These are phyloP conservation scores for Emericellopsis cladophorae DNA, from an alignment of 2,329 filamentous ascomycete species.

Conservation along the genomic window DNA sequence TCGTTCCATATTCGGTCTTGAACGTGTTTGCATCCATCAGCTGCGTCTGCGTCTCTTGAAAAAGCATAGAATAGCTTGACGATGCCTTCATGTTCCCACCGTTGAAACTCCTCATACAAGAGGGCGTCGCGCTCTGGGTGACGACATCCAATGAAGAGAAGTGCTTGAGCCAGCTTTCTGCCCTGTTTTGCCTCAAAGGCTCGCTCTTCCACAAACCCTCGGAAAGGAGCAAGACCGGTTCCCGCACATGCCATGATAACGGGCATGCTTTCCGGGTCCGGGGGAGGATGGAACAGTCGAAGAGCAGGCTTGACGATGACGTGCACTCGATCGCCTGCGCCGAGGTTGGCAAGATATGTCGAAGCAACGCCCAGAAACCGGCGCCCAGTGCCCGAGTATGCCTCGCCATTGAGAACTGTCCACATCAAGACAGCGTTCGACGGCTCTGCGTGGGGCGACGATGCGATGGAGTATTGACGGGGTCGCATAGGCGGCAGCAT, in stretches of 20 bases:
- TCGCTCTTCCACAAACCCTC: slow-evolving; percentile 18
- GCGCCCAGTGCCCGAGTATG: slow-evolving; percentile 33
- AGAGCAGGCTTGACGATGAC: slow-evolving; percentile 17
- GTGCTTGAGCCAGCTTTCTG: slow-evolving; percentile 33
- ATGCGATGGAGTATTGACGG: slow-evolving; percentile 48
- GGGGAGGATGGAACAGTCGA: slow-evolving; percentile 21
- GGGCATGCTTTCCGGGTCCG: slow-evolving; percentile 19
- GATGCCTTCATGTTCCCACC: slow-evolving; percentile 30
- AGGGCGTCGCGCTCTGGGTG: slow-evolving; percentile 27
- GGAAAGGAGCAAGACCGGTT: slow-evolving; percentile 49
- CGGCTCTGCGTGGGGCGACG: slow-evolving; percentile 50
- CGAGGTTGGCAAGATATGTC: slow-evolving; percentile 41
- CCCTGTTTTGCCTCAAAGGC: slow-evolving; percentile 25
- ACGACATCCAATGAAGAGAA: slow-evolving; percentile 38
- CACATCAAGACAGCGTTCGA: slow-evolving; percentile 53
- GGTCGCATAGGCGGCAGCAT: background rate
- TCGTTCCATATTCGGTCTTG: slow-evolving; percentile 20
- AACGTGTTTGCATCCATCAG: slow-evolving; percentile 26
- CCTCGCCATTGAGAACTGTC: slow-evolving; percentile 46
- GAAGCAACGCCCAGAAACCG: slow-evolving; percentile 46
- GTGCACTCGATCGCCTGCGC: slow-evolving; percentile 18
- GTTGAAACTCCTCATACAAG: slow-evolving; percentile 26
- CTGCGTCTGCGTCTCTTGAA: slow-evolving; percentile 15
- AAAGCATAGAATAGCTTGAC: slow-evolving; percentile 47
- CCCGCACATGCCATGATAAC: slow-evolving; percentile 39